A percentile compares a stretch with the other conserved stretches of the same genome.
phyloP scores from a whole-genome alignment of 2,329 filamentous ascomycete genomes.

The Cercospora sp. region DNA sequence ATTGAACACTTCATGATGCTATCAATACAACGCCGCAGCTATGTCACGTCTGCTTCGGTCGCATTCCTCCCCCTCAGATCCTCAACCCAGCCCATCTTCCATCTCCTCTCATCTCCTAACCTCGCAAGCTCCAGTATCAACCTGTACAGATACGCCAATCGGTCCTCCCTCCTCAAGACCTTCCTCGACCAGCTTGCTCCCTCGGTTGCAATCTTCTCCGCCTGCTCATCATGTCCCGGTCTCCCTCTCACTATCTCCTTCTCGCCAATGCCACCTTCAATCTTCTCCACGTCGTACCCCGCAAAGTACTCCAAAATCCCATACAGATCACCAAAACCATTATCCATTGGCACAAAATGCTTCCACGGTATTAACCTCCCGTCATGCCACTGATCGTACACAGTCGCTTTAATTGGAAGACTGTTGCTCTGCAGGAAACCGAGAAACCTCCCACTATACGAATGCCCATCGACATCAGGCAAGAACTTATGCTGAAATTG shows the following conservation, averaged over 20 bases:
- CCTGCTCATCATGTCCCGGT: background rate
- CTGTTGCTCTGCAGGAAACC: slow-evolving; percentile 67
- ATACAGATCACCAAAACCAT: slow-evolving; percentile 69
- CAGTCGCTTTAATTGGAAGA: slow-evolving; percentile 72
- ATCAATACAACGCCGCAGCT: background rate
- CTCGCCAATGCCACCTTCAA: background rate
- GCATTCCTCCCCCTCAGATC: background rate
- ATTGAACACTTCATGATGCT: background rate
- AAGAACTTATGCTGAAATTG: slow-evolving; percentile 63
- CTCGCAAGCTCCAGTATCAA: background rate
- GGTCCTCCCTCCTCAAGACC: background rate
- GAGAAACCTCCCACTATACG: slow-evolving; percentile 44
- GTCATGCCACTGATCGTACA: slow-evolving; percentile 84
- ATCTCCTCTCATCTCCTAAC: background rate
- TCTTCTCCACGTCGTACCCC: background rate
- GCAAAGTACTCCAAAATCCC: slow-evolving; percentile 66
- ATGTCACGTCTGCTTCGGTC: background rate
- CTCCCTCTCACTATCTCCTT: background rate
- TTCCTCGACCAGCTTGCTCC: background rate
- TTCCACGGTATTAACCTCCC: slow-evolving; percentile 68
- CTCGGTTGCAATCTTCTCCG: background rate
- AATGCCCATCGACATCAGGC: slow-evolving; percentile 72
- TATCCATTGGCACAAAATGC: slow-evolving; percentile 80
- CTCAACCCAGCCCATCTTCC: background rate
- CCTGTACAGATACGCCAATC: background rate